Evolutionary conservation across 768 basidiomycete species (phyloP).

Genomic region (Xanthoconium purpureum): DNA sequence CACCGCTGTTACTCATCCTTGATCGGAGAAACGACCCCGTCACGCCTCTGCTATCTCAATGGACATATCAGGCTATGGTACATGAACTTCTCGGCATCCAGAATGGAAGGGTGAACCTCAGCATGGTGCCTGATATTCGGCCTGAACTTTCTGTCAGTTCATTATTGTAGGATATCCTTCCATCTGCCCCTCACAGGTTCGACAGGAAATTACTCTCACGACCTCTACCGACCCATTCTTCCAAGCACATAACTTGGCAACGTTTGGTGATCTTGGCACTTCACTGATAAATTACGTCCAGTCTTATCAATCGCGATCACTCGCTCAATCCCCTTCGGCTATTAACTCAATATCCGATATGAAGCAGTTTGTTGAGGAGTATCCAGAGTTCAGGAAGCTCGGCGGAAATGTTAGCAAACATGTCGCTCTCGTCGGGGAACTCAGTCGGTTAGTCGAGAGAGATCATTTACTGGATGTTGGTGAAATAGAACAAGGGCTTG

Average conservation of each 20-base stretch:
- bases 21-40: slow-evolving; percentile 97
- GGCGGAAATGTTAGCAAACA: slow-evolving; percentile 99
- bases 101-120: slow-evolving; percentile 88
- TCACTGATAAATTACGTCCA: slow-evolving; percentile 91
- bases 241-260: slow-evolving; percentile 83
- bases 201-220: slow-evolving; percentile 89
- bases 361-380: slow-evolving; percentile 97
- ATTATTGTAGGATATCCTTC: slow-evolving; percentile 3
- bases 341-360: slow-evolving; percentile 96
- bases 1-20: slow-evolving; percentile 86
- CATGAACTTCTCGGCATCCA: slow-evolving; percentile 92
- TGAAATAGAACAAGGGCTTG: slow-evolving; percentile 95
- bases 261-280: slow-evolving; percentile 95
- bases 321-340: slow-evolving; percentile 67
- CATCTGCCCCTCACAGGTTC: slow-evolving; percentile 13
- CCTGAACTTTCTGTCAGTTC: slow-evolving; percentile 77
- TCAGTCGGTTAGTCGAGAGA: slow-evolving; percentile 83
- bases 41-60: slow-evolving; percentile 92
- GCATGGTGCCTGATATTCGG: slow-evolving; percentile 77
- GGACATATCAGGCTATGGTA: slow-evolving; percentile 99
- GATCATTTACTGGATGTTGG: slow-evolving; percentile 87
- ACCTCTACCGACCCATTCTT: slow-evolving; percentile 93
- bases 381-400: slow-evolving; percentile 94
- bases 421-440: slow-evolving; percentile 93
- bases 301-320: slow-evolving; percentile 83